Base-by-base conservation (phyloP, 257 asterid species). In the Scutellaria minor region DNA sequence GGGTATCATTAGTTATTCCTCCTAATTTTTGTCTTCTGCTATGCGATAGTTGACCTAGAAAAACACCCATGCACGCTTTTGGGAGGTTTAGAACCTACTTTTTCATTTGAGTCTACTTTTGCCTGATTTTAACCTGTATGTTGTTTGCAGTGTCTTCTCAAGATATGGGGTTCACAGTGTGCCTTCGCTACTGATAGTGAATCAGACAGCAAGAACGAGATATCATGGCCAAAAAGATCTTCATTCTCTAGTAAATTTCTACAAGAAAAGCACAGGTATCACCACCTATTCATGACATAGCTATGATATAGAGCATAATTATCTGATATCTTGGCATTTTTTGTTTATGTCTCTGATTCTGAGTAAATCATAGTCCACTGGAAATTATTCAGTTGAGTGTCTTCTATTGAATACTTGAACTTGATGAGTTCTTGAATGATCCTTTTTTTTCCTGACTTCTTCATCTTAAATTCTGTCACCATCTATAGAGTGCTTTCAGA, bases 81-180 rank as follows among this genome's bases (percentile, higher is more conserved):
- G 18, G 65, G 70, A 50, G 27, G 46, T 45, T 52, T 46, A 56
- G 11, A 46, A 61, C 44, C 14, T 20, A 9, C 13, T 15, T 54
- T 46, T 71, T 27, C n/a, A 2, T 48, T 14, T 31, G 1, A 31
- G 37, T 14, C 46, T 51, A 10, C 57, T 45, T 66, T 64, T 57
- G 6, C 72, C 54, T 40, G 55, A 58, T 56, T 72, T 64, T 64
- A 66, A 73, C 22, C 72, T 73, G 47, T 50, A 31, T 73, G 8
- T 63, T 62, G 20, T 62, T 18, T 77, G 71, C 90, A 90, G 96
- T 68, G 80, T 86, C 75, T 86, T 88, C 61, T 90, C 96, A 14
- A 79, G 85, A 80, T 80, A 84, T 67, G 96, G 96, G 63, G 76
- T 90, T 72, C 92, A 88, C 83, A 87, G 90, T 73, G 70, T 90